phyloP scores from a whole-genome alignment of 1,139 yeast genomes.

The Candida freyschussii region DNA sequence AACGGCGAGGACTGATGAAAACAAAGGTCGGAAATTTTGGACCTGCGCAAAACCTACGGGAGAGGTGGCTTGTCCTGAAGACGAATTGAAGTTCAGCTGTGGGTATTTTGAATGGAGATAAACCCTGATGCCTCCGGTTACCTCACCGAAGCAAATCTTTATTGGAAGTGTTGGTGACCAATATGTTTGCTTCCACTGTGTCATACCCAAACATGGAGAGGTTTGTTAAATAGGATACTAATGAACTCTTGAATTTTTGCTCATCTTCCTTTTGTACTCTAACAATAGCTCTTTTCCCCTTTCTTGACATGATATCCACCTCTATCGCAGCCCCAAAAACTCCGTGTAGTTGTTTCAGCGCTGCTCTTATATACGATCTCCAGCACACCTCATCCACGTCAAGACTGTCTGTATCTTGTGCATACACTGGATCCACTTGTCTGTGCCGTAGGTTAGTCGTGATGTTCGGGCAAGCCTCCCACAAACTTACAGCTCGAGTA shows the following conservation, averaged over 20 bases:
- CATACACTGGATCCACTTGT: slow-evolving; percentile 12
- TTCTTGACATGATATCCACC: slow-evolving; percentile 24
- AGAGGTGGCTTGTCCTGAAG: slow-evolving; percentile 14
- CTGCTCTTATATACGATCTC: slow-evolving; percentile 31
- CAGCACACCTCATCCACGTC: slow-evolving; percentile 32
- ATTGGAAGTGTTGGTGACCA: slow-evolving; percentile 10
- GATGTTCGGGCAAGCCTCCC: background rate
- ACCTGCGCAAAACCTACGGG: slow-evolving; percentile 42
- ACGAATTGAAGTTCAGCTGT: slow-evolving; percentile 29
- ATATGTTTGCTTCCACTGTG: slow-evolving; percentile 21
- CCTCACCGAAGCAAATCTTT: background rate
- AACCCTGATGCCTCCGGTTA: no score
- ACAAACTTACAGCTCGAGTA: background rate
- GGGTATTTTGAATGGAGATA: slow-evolving; percentile 37
- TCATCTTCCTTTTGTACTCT: slow-evolving; percentile 28
- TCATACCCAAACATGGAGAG: slow-evolving; percentile 26
- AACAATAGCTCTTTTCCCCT: slow-evolving; percentile 25
- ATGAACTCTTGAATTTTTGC: slow-evolving; percentile 27
- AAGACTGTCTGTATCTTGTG: slow-evolving; percentile 18
- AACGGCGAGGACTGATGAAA: slow-evolving; percentile 41
- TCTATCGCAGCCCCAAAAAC: slow-evolving; percentile 35
- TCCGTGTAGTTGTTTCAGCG: slow-evolving; percentile 33
- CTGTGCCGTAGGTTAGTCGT: slow-evolving; percentile 5
- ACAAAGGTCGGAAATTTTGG: slow-evolving; percentile 58
- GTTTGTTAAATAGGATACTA: slow-evolving; percentile 26